phyloP scores from a whole-genome alignment of 345 rosid genomes.

The Raphanus sativus region DNA sequence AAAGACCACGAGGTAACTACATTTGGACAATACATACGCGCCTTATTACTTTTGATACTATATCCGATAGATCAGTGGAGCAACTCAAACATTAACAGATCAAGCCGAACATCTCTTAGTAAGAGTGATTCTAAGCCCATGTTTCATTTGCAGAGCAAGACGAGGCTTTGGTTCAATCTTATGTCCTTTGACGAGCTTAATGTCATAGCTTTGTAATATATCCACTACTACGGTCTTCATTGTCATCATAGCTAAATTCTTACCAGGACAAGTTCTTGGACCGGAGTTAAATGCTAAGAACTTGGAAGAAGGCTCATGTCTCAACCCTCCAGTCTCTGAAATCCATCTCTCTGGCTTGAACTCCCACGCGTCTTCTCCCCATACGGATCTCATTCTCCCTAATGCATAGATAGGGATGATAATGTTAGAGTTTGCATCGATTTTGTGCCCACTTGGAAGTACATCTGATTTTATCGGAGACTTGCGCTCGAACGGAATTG shows the following conservation, averaged over 20 bases:
- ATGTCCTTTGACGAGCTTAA: background rate
- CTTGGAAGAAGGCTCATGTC: background rate
- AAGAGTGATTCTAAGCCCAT: background rate
- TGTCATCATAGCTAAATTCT: background rate
- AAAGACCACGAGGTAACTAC: background rate
- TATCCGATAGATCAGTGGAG: background rate
- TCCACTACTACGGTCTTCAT: background rate
- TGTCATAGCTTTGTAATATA: background rate
- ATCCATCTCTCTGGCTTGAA: background rate
- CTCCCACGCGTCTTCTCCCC: background rate
- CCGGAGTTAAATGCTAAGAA: background rate
- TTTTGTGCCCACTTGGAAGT: slow-evolving; percentile 37
- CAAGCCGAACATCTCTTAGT: background rate
- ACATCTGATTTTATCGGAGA: slow-evolving; percentile 18
- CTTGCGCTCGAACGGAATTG: slow-evolving; percentile 21
- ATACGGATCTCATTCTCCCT: background rate
- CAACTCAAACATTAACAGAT: background rate
- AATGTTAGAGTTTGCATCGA: slow-evolving; percentile 10
- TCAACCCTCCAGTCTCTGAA: background rate
- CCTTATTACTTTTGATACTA: background rate
- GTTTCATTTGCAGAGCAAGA: background rate
- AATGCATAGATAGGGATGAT: slow-evolving; percentile 15
- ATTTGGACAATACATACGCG: background rate
- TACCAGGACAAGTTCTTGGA: background rate
- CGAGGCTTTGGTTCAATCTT: background rate